Evolutionary conservation across 2,329 filamentous ascomycete species (phyloP), one percentile per base, ranked within the genome.

Genomic region (Talaromyces amestolkiae): DNA sequence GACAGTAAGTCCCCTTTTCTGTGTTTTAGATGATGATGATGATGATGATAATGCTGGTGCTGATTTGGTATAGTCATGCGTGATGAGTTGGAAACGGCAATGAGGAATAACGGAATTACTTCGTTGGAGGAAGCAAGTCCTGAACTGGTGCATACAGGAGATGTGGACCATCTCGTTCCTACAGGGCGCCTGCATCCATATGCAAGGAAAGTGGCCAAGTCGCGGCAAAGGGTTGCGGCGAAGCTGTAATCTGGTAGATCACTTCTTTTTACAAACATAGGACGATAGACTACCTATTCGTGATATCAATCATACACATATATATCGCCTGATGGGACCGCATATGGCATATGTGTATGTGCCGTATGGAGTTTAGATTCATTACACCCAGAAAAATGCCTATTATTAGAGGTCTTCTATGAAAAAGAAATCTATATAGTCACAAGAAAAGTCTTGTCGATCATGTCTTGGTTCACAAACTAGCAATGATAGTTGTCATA

Each of bases 131-230:
- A 83, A 69, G 79, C 77, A 35, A 74, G 73, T 41, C 80, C 81
- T 5, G 78, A 80, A 39, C 68, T 82, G 65, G 76, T 82, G 61
- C 78, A 83, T 69, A 82, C 81, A 0, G 77, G 73, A 3, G 83
- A 84, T 70, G 73, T 86, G 24, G 83, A 86, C 71, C 78, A 82
- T 69, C 73, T 83, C 33, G 79, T 86, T 49, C 81, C 81, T 37
- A 68, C 68, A 43, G 73, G 73, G 15, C 73, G 72, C 24, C 71
- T 70, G 24, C 80, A 82, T 70, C 79, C 79, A 22, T 82, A 82
- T 71, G 79, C 80, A 53, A 73, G 74, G 45, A 73, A 71, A 27
- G 70, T 75, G 53, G 72, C 75, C 24, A 76, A 56, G 37, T 54
- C 49, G 24, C 45, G 61, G 41, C 61, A 56, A 56, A 54, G 13